Conservation (phyloP, 129 eudicot species). For the Artemisia argyi region DNA sequence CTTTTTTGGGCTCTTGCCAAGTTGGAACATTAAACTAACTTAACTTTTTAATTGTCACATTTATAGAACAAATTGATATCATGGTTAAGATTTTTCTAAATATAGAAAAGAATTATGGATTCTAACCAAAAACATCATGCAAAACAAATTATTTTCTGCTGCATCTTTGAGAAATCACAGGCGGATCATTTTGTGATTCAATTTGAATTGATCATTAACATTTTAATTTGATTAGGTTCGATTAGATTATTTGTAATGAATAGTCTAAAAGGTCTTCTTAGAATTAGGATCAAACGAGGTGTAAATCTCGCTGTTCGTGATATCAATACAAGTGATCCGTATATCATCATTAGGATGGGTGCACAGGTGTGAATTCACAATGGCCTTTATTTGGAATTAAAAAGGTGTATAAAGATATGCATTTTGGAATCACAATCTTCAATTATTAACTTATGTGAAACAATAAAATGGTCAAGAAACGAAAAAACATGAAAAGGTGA, state of each 20-base stretch:
- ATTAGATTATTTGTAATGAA: constrained; percentile 45
- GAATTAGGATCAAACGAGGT: constrained; percentile 66
- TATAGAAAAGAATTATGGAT: constrained; percentile 8
- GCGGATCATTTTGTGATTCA: constrained; percentile 15
- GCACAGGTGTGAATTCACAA: constrained; percentile 46
- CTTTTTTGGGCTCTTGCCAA: too few species aligned
- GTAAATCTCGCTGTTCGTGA: constrained; percentile 80
- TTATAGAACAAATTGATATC: neutral
- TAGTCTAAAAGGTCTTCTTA: constrained; percentile 64
- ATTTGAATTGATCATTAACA: constrained; percentile 5
- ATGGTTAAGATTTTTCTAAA: constrained; percentile 10
- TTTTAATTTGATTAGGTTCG: neutral
- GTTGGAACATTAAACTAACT: too few species aligned
- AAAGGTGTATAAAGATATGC: neutral
- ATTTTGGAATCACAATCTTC: neutral
- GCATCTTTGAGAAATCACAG: constrained; percentile 10
- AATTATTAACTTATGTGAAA: neutral
- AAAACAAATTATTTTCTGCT: constrained; percentile 11
- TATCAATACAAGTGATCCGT: constrained; percentile 76
- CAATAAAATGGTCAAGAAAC: neutral
- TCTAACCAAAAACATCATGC: constrained; percentile 19
- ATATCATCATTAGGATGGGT: constrained; percentile 72
- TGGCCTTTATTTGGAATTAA: neutral
- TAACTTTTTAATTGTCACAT: too few species aligned
- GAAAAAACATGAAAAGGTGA: neutral